phyloP scores from a whole-genome alignment of 75 land plant genomes.

The Gnetum montanum region DNA sequence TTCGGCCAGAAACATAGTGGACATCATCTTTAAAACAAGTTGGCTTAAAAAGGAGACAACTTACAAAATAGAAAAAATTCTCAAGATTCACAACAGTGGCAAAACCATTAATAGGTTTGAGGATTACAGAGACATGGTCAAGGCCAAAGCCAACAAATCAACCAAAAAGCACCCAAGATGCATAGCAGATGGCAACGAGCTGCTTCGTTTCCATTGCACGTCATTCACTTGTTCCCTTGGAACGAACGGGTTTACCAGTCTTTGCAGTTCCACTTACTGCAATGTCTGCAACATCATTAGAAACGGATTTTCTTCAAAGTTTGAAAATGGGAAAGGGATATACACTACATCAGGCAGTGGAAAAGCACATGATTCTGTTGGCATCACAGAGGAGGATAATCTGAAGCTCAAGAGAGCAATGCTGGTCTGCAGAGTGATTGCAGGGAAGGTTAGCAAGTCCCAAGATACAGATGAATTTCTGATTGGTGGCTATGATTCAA shows the following conservation, averaged over 20 bases:
- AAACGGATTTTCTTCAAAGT: slow-evolving; percentile 46
- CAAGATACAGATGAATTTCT: slow-evolving; percentile 20
- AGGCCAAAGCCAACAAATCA: slow-evolving; percentile 44
- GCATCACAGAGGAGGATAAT: neutral
- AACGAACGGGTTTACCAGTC: slow-evolving; percentile 38
- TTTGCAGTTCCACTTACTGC: slow-evolving; percentile 45
- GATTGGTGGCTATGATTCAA: slow-evolving; percentile 49
- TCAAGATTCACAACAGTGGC: slow-evolving; percentile 73
- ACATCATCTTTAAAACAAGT: slow-evolving; percentile 88
- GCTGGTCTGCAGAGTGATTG: slow-evolving; percentile 91
- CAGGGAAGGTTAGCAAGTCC: slow-evolving; percentile 58
- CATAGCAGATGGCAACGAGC: slow-evolving; percentile 90
- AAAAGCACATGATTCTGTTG: slow-evolving; percentile 55
- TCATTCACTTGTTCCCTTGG: slow-evolving; percentile 60
- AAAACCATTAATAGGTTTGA: slow-evolving; percentile 64
- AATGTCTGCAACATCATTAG: slow-evolving; percentile 57
- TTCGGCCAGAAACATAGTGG: slow-evolving; percentile 75
- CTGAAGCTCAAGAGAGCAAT: slow-evolving; percentile 50
- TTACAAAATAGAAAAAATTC: slow-evolving; percentile 73
- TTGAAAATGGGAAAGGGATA: slow-evolving; percentile 28
- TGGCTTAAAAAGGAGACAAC: slow-evolving; percentile 56
- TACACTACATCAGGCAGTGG: slow-evolving; percentile 76
- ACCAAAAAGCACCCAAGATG: slow-evolving; percentile 74
- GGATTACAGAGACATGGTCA: slow-evolving; percentile 70
- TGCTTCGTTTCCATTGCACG: slow-evolving; percentile 76